Evolutionary conservation across 805 yeast genomes (phyloP), one percentile per base, ranked within the genome.

Genomic region (Saccharomycopsis sp.): DNA sequence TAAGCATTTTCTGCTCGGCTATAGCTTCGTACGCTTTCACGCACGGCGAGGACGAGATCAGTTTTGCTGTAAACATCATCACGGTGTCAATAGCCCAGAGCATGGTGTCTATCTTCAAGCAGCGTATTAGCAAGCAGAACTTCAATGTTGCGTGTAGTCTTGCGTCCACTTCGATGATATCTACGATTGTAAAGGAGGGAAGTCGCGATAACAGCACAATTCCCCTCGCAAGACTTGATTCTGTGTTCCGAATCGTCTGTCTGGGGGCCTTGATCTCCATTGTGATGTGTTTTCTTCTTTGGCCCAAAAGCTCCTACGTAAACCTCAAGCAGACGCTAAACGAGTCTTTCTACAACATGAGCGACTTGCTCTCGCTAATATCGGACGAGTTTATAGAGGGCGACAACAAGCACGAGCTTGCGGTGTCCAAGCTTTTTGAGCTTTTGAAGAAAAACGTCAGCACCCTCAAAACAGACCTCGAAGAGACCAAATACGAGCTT

Each of bases 81-180:
- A 75, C 76, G 46, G 79, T 77, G 64, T 83, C 79, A 55, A 66
- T 73, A 1, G 80, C 89, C 0, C 71, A 87, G 23, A 94, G 94
- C 0, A 61, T 79, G 15, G 78, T 89, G 29, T 86, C 94, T 0
- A 85, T 77, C 64, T 75, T 81, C 74, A 89, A 89, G 62, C 89
- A 84, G 64, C 75, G 79, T 59, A 80, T 88, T 55, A 78, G 79
- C 64, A 81, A 79, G 65, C 84, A 80, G 18, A 85, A 87, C 0
- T 89, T 88, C 70, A 87, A 86, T 64, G 87, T 92, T 12, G 92
- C 96, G 0, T 86, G 94, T 64, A 83, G 91, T 0, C 71, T 88
- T 52, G 88, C 91, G 1, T 82, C 88, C 5, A 87, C 88, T 54
- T 79, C 87, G 2, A 71, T 88, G 23, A 83, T 88, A 2, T 79